Percentiles rank a stretch among this genome's conserved stretches.
These are phyloP conservation scores for Inosperma sp. DNA, from an alignment of 768 basidiomycete species.

Conservation along the genomic window DNA sequence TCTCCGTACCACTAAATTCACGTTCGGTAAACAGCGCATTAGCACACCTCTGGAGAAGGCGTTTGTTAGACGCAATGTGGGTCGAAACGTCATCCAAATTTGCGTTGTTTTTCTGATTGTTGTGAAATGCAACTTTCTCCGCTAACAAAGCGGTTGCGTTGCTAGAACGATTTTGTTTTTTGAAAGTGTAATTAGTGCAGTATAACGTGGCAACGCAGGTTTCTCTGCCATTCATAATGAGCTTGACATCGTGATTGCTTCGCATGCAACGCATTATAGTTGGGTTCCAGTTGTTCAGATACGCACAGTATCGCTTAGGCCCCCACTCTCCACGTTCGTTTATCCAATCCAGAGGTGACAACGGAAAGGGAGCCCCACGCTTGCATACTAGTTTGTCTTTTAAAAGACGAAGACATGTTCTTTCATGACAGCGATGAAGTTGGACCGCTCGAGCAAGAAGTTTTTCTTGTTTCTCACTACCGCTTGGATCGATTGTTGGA, in stretches of 20 bases:
- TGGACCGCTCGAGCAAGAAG: conserved; percentile 30
- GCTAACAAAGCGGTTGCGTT: conserved; percentile 40
- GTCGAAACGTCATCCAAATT: neutral
- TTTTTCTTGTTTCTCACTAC: conserved; percentile 10
- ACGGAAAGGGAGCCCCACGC: conserved; percentile 27
- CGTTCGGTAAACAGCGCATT: conserved; percentile 33
- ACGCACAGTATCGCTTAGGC: conserved; percentile 18
- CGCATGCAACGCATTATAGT: conserved; percentile 17
- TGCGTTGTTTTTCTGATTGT: neutral
- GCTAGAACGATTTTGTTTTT: conserved; percentile 33
- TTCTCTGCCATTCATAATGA: conserved; percentile 32
- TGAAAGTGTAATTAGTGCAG: conserved; percentile 35
- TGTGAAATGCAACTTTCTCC: conserved; percentile 21
- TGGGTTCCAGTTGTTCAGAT: conserved; percentile 29
- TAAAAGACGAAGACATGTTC: conserved; percentile 18
- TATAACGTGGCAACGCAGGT: conserved; percentile 37
- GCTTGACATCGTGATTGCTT: conserved; percentile 39
- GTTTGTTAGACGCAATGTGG: neutral
- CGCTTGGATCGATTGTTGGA: conserved; percentile 15
- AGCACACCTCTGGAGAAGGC: neutral
- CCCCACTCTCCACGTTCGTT: conserved; percentile 27
- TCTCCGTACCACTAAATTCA: conserved; percentile 37
- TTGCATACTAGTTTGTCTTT: conserved; percentile 29
- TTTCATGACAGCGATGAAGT: conserved; percentile 28
- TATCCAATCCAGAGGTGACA: conserved; percentile 18